These are phyloP conservation scores for Kregervanrija delftensis DNA, from an alignment of 805 yeast genomes.

Conservation along the genomic window DNA sequence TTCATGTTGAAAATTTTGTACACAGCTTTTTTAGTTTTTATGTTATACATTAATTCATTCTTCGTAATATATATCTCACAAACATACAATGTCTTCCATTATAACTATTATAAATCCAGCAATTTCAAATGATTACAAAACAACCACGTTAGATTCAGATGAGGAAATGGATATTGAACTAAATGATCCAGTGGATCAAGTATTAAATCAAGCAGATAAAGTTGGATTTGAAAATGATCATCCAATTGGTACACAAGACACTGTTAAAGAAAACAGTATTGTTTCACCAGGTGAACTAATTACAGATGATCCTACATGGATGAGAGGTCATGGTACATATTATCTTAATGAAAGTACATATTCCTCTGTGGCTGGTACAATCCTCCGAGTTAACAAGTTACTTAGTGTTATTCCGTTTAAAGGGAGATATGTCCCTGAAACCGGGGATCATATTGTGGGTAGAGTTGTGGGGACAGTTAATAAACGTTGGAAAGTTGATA, in stretches of 20 bases:
- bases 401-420: slow-evolving; percentile 79
- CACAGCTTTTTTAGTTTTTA: no score
- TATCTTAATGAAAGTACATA: slow-evolving; percentile 66
- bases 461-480: slow-evolving; percentile 90
- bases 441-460: slow-evolving; percentile 95
- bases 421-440: slow-evolving; percentile 87
- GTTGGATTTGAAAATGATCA: slow-evolving; percentile 3
- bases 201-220: slow-evolving; percentile 5
- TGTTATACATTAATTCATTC: no score
- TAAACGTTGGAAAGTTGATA: slow-evolving; percentile 94
- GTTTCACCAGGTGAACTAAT: slow-evolving; percentile 96
- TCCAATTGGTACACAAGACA: neutral
- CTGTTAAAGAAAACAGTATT: slow-evolving; percentile 30
- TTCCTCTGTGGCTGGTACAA: slow-evolving; percentile 89
- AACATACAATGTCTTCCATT: slow-evolving; percentile 14
- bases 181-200: slow-evolving; percentile 10
- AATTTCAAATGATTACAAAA: slow-evolving; percentile 9
- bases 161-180: slow-evolving; percentile 11
- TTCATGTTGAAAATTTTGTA: no score
- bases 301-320: slow-evolving; percentile 95
- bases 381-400: slow-evolving; percentile 78
- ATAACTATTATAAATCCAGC: slow-evolving; percentile 23
- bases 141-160: slow-evolving; percentile 14
- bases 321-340: slow-evolving; percentile 98
- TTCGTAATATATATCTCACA: no score